Base-by-base conservation (phyloP, 2,329 filamentous ascomycete genomes). In the Colletotrichum orchidophilum region DNA sequence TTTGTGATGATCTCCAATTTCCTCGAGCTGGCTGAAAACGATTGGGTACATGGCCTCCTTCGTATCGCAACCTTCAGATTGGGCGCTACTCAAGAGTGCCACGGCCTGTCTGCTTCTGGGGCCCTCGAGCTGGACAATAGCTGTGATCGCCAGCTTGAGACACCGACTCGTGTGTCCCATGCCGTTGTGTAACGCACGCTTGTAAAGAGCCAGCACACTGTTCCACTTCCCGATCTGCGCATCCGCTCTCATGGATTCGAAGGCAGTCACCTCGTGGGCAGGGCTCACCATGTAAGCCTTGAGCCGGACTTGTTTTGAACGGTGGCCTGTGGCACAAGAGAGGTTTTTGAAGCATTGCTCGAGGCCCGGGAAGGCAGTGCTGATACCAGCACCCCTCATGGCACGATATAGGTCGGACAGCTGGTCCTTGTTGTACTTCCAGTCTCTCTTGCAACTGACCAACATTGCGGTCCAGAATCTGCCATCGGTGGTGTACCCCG, bases 121-220 rank as follows among this genome's bases (percentile, higher is more conserved):
- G 3, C 75, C 76, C 46, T 81, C 76, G 18, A 75, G 55, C 18
- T 76, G 77, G 61, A 88, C 74, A 15, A 81, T 79, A 2, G 86
- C 85, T 11, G 82, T 74, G 9, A 89, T 82, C 9, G 84, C 86
- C 5, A 88, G 78, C n/a, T 83, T 82, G 15, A 89, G 79, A 63
- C 83, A 86, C 27, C 82, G 79, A 3, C 75, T 75, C 31, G 81
- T 83, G 70, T 80, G 80, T 1, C 78, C 77, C 74, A 86, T 78
- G 21, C 81, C 80, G 5, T 74, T 76, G 11, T 72, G 74, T 1
- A 79, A 54, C 0, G 82, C 82, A 29, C 76, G 76, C 61, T 77
- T 79, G 75, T 87, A 88, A 4, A 83, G 79, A 18, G 73, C 74
- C 63, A 83, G 74, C 0, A 83, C 82, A 13, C 76, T 72, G 5